These are phyloP conservation scores for Elsinoe perseae DNA, from an alignment of 2,329 filamentous ascomycete genomes.

Conservation along the genomic window DNA sequence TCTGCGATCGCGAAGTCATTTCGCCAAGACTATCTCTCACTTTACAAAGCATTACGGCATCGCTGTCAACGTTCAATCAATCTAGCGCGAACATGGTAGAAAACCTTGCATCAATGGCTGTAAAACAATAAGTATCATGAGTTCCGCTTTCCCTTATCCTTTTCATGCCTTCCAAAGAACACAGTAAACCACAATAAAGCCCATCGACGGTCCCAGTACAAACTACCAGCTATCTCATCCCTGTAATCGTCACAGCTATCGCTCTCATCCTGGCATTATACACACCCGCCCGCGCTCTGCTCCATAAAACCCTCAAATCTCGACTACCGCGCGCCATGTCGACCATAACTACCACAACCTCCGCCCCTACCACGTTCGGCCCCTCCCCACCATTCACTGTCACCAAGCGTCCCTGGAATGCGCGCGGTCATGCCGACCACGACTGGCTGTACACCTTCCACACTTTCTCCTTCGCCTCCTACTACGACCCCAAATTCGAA, in stretches of 20 bases:
- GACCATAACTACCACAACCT: conserved; percentile 29
- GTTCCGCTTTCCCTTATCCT: neutral
- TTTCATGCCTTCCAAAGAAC: conserved; percentile 21
- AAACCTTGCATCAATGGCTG: neutral
- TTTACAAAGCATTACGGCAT: conserved; percentile 15
- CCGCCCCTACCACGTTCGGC: conserved; percentile 17
- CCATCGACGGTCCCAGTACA: conserved; percentile 10
- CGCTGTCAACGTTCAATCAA: neutral
- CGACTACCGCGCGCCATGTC: conserved; percentile 32
- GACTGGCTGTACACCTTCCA: conserved; percentile 85
- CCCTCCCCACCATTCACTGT: conserved; percentile 47
- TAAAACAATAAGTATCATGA: conserved; percentile 18
- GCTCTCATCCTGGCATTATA: conserved; percentile 42
- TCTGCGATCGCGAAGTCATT: conserved; percentile 11
- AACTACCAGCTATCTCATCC: conserved; percentile 24
- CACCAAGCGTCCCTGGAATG: conserved; percentile 61
- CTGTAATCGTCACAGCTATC: conserved; percentile 29
- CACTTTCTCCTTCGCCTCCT: conserved; percentile 72
- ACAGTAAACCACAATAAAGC: conserved; percentile 6
- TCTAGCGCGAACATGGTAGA: neutral
- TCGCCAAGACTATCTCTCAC: conserved; percentile 1
- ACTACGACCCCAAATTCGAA: conserved; percentile 59
- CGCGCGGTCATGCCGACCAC: conserved; percentile 70
- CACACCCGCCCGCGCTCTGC: conserved; percentile 31
- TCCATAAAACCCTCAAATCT: conserved; percentile 31